These are phyloP conservation scores for Coemansia sp. DNA, from an alignment of 192 early-diverging fungal genomes.

Conservation along the genomic window DNA sequence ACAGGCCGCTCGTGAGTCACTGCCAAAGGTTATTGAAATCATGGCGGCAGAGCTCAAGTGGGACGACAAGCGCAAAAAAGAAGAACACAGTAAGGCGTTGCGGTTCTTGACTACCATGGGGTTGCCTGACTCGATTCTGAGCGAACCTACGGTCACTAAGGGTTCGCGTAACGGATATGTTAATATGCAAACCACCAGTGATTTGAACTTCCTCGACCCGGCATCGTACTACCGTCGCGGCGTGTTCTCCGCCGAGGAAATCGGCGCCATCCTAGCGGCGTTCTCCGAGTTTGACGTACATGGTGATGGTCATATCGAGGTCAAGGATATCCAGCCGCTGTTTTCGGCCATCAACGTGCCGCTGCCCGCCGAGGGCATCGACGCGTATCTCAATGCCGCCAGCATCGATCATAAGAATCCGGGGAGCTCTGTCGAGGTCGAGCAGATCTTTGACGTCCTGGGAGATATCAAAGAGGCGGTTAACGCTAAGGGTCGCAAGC, in stretches of 20 bases:
- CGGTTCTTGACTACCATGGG: conserved; percentile 91
- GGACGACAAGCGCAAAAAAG: conserved; percentile 62
- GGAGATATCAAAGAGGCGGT: conserved; percentile 51
- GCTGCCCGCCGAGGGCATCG: conserved; percentile 14
- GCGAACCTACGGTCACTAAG: conserved; percentile 18
- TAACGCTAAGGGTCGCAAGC: conserved; percentile 32
- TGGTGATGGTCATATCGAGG: conserved; percentile 47
- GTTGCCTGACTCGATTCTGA: conserved; percentile 60
- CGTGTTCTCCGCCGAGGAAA: conserved; percentile 55
- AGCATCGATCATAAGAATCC: conserved; percentile 17
- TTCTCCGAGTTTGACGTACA: conserved; percentile 54
- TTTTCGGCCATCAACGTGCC: conserved; percentile 45
- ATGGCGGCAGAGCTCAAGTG: conserved; percentile 89
- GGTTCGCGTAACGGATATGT: conserved; percentile 19
- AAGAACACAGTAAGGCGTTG: conserved; percentile 70
- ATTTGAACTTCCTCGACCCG: conserved; percentile 44
- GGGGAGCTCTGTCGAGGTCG: conserved; percentile 43
- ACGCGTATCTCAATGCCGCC: conserved; percentile 21
- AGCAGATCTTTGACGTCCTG: conserved; percentile 54
- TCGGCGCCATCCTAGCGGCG: conserved; percentile 50
- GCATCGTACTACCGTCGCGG: conserved; percentile 57
- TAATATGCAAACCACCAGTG: conserved; percentile 27
- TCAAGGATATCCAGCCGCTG: conserved; percentile 39
- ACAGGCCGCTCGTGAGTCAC: conserved; percentile 80
- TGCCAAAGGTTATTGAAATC: conserved; percentile 87